Evolutionary conservation across 106 monocot genomes (phyloP), one percentile per base, ranked within the genome.

Genomic region (Dactylorhiza incarnata): DNA sequence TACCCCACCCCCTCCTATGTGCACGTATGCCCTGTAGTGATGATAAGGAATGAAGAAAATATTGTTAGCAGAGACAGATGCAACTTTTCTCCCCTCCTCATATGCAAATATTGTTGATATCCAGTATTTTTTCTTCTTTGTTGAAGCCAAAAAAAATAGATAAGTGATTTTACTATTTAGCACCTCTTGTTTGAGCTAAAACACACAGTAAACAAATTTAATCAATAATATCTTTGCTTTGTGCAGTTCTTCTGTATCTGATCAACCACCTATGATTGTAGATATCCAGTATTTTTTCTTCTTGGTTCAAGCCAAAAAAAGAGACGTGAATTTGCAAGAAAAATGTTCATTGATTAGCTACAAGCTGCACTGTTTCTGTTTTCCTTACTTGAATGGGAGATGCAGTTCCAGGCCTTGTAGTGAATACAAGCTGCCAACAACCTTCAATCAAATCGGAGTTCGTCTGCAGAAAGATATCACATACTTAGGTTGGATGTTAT

Each of bases 331-430:
- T 59, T 54, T 54, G 14, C 17, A 15, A n/a, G 54, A n/a, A 54
- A 54, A 54, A 52, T 52, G 15, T 37, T 37, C 37, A 37, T 37
- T 37, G 37, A 37, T 10, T n/a, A 5, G 54, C 15, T 54, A 15
- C 14, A 54, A 54, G 14, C 5, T 20, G 12, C 58, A 22, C 22
- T 20, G 17, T 66, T 12, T 29, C n/a, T 65, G 3, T 26, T 15
- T 66, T 76, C 24, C 78, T 79, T 79, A 97, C 97, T 80, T 97
- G 97, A 83, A 97, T 97, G 44, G 97, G 97, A n/a, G 97, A 97
- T 83, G 97, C 97, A 7, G 97, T 94, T 80, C 94, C 97, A 67
- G 97, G 91, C 76, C 94, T 94, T 20, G 97, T 97, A 71, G 97
- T 94, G 80, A 97, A 97, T 13, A 94, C 86, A n/a, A 97, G 91